These are phyloP conservation scores for Diaporthe amygdali DNA, from an alignment of 2,329 filamentous ascomycete species.

Conservation along the genomic window DNA sequence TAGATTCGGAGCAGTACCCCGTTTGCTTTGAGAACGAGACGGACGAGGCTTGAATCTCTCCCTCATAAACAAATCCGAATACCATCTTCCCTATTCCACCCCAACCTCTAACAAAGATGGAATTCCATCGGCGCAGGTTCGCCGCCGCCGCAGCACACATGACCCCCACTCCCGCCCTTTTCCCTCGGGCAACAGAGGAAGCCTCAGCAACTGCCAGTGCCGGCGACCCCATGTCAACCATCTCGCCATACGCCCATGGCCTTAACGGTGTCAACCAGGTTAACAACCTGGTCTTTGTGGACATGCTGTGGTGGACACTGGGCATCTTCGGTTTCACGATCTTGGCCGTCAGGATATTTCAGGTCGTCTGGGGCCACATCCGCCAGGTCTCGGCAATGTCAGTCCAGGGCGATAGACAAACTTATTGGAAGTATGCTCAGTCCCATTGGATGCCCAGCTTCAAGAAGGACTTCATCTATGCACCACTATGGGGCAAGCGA, in stretches of 20 bases:
- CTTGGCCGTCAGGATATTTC: conserved; percentile 56
- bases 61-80: background rate
- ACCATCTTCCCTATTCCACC: background rate
- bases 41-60: background rate
- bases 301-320: conserved; percentile 65
- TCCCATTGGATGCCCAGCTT: conserved; percentile 65
- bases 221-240: conserved; percentile 49
- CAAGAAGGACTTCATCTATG: conserved; percentile 68
- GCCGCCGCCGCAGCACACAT: conserved; percentile 31
- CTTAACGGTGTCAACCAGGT: conserved; percentile 66
- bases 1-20: background rate
- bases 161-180: conserved; percentile 18
- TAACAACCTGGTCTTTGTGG: conserved; percentile 61
- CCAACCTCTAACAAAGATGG: conserved; percentile 33
- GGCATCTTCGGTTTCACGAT: conserved; percentile 61
- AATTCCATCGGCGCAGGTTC: conserved; percentile 35
- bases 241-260: conserved; percentile 59
- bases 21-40: background rate
- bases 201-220: conserved; percentile 23
- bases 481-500: conserved; percentile 67
- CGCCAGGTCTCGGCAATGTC: conserved; percentile 66
- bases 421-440: conserved; percentile 64
- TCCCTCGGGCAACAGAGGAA: conserved; percentile 11
- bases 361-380: conserved; percentile 60
- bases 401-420: conserved; percentile 54